A percentile compares a stretch with the other conserved stretches of the same genome.
Conservation (phyloP, 768 basidiomycete species). For the Tylopilus sp. region DNA sequence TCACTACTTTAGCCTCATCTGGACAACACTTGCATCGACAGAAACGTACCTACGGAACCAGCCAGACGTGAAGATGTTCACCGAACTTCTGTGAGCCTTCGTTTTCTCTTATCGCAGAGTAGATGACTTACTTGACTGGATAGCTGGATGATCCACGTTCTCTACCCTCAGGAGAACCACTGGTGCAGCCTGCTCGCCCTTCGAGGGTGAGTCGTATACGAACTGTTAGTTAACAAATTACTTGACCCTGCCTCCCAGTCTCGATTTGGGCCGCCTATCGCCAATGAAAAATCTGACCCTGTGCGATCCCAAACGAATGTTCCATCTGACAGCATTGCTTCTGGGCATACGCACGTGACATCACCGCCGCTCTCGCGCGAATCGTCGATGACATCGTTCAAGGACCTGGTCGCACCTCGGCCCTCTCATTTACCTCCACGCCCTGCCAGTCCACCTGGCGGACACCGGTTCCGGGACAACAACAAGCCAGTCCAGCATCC, state of each 20-base stretch:
- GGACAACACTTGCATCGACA: slow-evolving; percentile 9
- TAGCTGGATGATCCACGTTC: slow-evolving; percentile 7
- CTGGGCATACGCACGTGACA: slow-evolving; percentile 18
- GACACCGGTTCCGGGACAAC: slow-evolving; percentile 6
- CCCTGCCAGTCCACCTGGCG: slow-evolving; percentile 18
- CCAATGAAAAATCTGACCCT: slow-evolving; percentile 16
- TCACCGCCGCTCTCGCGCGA: slow-evolving; percentile 30
- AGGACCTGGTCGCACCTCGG: slow-evolving; percentile 3
- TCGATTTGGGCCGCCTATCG: slow-evolving; percentile 31
- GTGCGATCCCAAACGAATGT: not conserved
- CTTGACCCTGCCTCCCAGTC: slow-evolving; percentile 18
- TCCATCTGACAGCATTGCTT: slow-evolving; percentile 18
- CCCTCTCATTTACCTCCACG: slow-evolving; percentile 23
- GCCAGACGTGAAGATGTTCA: slow-evolving; percentile 11
- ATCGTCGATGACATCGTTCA: slow-evolving; percentile 23
- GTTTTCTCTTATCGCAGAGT: not conserved
- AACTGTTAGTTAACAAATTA: too few species aligned
- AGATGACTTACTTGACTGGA: slow-evolving; percentile 2
- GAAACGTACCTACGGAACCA: not conserved
- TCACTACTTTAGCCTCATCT: slow-evolving; percentile 11
- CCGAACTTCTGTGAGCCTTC: slow-evolving; percentile 19
- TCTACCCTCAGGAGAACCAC: slow-evolving; percentile 13
- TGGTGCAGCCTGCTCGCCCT: slow-evolving; percentile 3
- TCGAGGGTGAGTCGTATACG: slow-evolving; percentile 16
- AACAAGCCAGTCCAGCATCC: slow-evolving; percentile 2